Evolutionary conservation across 257 asterid genomes (phyloP).

Genomic region (Catharanthus roseus): DNA sequence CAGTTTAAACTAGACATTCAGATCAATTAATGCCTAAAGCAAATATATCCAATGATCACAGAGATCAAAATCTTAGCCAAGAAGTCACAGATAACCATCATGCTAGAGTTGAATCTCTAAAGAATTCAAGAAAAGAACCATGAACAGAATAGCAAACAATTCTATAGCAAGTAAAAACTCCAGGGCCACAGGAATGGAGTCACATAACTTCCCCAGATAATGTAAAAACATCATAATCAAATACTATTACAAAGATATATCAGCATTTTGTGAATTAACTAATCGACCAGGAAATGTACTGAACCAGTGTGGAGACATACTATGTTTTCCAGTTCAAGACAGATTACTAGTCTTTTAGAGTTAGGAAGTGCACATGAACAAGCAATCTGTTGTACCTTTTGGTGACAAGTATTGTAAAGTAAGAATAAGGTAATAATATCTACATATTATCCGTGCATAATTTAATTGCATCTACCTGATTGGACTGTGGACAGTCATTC

Average conservation of each 20-base stretch:
- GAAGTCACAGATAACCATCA: background rate
- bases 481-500: constrained; percentile 95
- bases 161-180: background rate
- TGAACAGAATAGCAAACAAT: background rate
- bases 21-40: background rate
- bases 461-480: constrained; percentile 58
- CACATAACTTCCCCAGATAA: background rate
- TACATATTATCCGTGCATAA: background rate
- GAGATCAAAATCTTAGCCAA: no score
- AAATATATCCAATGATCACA: background rate
- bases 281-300: background rate
- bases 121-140: background rate
- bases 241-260: no score
- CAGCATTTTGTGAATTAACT: background rate
- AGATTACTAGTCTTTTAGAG: background rate
- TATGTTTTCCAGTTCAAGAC: background rate
- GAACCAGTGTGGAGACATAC: background rate
- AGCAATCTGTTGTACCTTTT: background rate
- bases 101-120: background rate
- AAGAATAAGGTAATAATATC: background rate
- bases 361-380: background rate
- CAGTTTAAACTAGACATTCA: constrained; percentile 15
- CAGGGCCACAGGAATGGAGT: background rate
- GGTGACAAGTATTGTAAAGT: background rate
- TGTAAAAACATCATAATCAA: background rate